These are phyloP conservation scores for Leucaena leucocephala DNA, from an alignment of 306 rosid species.

Conservation along the genomic window DNA sequence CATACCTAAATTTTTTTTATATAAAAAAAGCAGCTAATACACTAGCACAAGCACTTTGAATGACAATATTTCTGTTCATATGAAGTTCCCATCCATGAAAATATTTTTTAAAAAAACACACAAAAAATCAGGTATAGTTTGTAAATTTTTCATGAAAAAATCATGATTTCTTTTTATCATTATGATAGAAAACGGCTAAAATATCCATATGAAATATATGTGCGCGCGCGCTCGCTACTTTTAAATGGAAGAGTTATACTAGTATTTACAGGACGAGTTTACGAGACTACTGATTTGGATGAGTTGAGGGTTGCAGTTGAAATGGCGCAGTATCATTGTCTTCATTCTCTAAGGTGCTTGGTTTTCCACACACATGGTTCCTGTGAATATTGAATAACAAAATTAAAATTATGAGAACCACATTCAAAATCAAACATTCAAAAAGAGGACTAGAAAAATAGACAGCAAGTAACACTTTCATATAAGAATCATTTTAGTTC, in stretches of 20 bases:
- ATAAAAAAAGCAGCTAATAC: slow-evolving; percentile 29
- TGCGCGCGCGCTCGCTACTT: slow-evolving; percentile 2
- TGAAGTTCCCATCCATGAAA: not conserved
- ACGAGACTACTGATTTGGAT: slow-evolving; percentile 61
- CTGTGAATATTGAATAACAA: slow-evolving; percentile 47
- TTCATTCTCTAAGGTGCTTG: slow-evolving; percentile 62
- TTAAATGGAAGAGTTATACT: not conserved
- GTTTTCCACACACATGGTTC: slow-evolving; percentile 60
- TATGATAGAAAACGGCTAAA: not conserved
- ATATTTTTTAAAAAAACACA: not conserved
- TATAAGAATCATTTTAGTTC: not conserved
- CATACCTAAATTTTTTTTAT: too few species aligned
- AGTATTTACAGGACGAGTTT: slow-evolving; percentile 52
- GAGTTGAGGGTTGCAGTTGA: slow-evolving; percentile 66
- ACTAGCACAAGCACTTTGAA: slow-evolving; percentile 23
- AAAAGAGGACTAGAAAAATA: not conserved
- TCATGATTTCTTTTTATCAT: not conserved
- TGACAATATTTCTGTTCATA: not conserved
- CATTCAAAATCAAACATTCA: not conserved
- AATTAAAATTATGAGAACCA: slow-evolving; percentile 8
- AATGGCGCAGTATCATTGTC: slow-evolving; percentile 79
- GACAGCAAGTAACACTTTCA: not conserved
- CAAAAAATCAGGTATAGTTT: not conserved
- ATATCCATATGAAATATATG: not conserved
- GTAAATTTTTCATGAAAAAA: not conserved